Percentiles rank a stretch among this genome's conserved stretches.
These are phyloP conservation scores for Phytophthora kernoviae DNA, from an alignment of 352 stramenopile genomes.

Conservation along the genomic window DNA sequence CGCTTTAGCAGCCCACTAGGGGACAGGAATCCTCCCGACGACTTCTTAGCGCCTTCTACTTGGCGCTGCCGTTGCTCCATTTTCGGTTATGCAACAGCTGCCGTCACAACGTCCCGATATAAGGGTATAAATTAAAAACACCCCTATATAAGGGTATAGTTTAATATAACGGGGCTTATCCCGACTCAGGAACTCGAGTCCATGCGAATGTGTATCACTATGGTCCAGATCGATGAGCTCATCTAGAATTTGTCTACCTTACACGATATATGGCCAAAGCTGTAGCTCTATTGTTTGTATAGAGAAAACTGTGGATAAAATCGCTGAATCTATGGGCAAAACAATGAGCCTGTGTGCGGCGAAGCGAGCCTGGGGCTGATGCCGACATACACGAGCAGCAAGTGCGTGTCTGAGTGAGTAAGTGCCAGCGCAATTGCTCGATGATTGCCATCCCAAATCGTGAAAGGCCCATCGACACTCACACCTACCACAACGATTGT, in stretches of 20 bases:
- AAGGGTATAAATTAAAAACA: neutral
- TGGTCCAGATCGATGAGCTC: too few relatives aligned
- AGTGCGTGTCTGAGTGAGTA: slow-evolving; percentile 13
- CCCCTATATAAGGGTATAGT: too few relatives aligned
- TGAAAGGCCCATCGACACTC: slow-evolving; percentile 32
- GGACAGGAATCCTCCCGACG: slow-evolving; percentile 45
- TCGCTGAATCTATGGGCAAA: slow-evolving; percentile 20
- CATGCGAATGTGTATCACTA: too few relatives aligned
- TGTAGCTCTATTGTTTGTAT: too few relatives aligned
- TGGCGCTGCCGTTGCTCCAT: slow-evolving; percentile 26
- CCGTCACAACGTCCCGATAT: neutral
- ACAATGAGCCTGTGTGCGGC: slow-evolving; percentile 26
- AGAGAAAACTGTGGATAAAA: too few relatives aligned
- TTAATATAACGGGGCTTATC: too few relatives aligned
- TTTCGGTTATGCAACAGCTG: slow-evolving; percentile 22
- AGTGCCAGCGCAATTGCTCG: slow-evolving; percentile 31
- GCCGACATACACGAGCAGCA: slow-evolving; percentile 33
- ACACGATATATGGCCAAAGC: too few relatives aligned
- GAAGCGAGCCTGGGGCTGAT: slow-evolving; percentile 26
- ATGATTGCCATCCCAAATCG: slow-evolving; percentile 48
- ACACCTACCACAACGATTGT: slow-evolving; percentile 31
- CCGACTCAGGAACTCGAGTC: too few relatives aligned
- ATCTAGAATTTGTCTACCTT: too few relatives aligned
- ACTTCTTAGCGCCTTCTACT: slow-evolving; percentile 43
- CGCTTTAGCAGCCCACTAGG: slow-evolving; percentile 65